Base-by-base conservation (phyloP, 1,284 basidiomycete species). In the Tremellales sp. region DNA sequence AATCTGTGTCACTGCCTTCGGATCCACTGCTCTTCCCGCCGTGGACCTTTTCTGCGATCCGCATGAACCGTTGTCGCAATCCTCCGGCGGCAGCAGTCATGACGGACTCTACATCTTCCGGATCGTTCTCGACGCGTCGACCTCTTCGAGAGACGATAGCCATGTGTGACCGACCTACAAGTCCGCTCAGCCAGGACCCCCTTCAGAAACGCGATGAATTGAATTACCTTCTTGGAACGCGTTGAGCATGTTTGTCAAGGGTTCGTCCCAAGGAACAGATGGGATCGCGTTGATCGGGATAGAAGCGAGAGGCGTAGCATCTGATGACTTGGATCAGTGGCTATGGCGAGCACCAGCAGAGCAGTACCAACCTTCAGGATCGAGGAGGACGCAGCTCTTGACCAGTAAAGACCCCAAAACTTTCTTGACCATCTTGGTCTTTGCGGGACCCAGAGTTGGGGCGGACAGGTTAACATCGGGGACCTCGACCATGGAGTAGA, bases 231-330 rank as follows among this genome's bases (percentile, higher is more conserved):
- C 88, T 68, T 93, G 90, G 71, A 94, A 94, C 51, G 79, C 85
- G 67, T 93, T 90, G 43, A 94, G 78, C 55, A 93, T 87, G 32
- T 87, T 84, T 18, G 93, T 79, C 4, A 94, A 76, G 18, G 88
- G 81, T 68, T 92, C 87, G 58, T 93, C 87, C 47, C 82, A 83
- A 1, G 89, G 85, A 1, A 93, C 86, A 36, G 85, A 85, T 0
- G 85, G 86, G 3, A 93, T 83, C 56, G 85, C 87, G 71, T 92
- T 92, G 40, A 91, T 75, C 2, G 84, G 85, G 38, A 91, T 81
- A 50, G 81, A 81, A 51, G 85, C 81, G 27, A 91, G 73, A 0
- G 87, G 87, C 8, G 81, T 79, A 0, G 85, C 84, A 63, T 89
- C 87, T 84, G 51, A n/a, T n/a, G n/a, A 26, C 14, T 12, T 40